These are phyloP conservation scores for Fragaria nilgerrensis DNA, from an alignment of 306 rosid species.

Conservation along the genomic window DNA sequence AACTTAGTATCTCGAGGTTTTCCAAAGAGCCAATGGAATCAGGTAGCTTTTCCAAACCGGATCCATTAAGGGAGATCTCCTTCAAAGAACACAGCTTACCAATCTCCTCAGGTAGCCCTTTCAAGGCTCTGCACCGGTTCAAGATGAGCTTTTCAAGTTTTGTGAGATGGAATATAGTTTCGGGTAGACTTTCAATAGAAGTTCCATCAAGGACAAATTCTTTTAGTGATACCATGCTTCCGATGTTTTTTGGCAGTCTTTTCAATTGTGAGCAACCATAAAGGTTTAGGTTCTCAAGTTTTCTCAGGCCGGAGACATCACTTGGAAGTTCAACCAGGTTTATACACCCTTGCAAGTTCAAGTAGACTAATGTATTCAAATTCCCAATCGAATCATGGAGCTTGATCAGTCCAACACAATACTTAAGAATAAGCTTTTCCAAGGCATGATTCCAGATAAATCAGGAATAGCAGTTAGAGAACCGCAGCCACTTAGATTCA, in stretches of 20 bases:
- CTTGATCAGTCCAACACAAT: slow-evolving; percentile 33
- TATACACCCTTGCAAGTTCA: slow-evolving; percentile 40
- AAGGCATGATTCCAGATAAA: slow-evolving; percentile 39
- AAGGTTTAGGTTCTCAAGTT: slow-evolving; percentile 45
- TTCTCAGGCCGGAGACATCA: slow-evolving; percentile 47
- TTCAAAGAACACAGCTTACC: slow-evolving; percentile 46
- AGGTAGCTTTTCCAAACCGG: slow-evolving; percentile 51
- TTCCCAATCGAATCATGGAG: slow-evolving; percentile 56
- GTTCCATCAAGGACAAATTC: slow-evolving; percentile 38
- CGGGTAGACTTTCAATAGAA: slow-evolving; percentile 40
- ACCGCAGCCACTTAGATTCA: slow-evolving; percentile 45
- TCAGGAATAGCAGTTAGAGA: slow-evolving; percentile 47
- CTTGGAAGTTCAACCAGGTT: slow-evolving; percentile 43
- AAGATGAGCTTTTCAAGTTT: slow-evolving; percentile 45
- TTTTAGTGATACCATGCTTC: slow-evolving; percentile 43
- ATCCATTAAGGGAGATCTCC: slow-evolving; percentile 36
- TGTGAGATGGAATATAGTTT: slow-evolving; percentile 39
- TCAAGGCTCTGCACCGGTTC: slow-evolving; percentile 35
- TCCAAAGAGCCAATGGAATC: slow-evolving; percentile 44
- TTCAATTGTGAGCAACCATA: slow-evolving; percentile 37
- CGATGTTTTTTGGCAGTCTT: slow-evolving; percentile 45
- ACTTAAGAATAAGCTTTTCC: slow-evolving; percentile 47
- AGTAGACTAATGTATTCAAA: slow-evolving; percentile 35
- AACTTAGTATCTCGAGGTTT: slow-evolving; percentile 54
- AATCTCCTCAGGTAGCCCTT: slow-evolving; percentile 42